Percentiles rank a stretch among this genome's conserved stretches.
These are phyloP conservation scores for Cryptococcus neoformans DNA, from an alignment of 1,284 basidiomycete genomes.

Conservation along the genomic window DNA sequence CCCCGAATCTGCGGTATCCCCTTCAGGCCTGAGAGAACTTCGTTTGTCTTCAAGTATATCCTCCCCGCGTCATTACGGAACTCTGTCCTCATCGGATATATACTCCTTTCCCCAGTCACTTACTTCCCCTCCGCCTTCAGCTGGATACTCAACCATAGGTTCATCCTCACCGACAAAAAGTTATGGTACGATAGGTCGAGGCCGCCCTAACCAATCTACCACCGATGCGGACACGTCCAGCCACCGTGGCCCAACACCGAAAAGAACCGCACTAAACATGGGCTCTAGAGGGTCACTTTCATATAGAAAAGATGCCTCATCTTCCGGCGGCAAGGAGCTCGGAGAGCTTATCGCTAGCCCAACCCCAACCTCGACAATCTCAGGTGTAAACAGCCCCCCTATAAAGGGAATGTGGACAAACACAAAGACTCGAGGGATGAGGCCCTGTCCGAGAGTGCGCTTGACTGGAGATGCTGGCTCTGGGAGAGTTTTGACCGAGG, in stretches of 20 bases:
- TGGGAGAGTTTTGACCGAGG: conserved; percentile 36
- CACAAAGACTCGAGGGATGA: no score
- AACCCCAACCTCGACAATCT: no score
- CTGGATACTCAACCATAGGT: background rate
- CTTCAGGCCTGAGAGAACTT: conserved; percentile 28
- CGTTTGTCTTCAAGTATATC: conserved; percentile 31
- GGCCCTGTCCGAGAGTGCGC: conserved; percentile 37
- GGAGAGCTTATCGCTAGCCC: background rate
- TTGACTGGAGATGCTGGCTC: conserved; percentile 23
- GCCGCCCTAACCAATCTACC: conserved; percentile 32
- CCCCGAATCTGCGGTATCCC: background rate
- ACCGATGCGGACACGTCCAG: conserved; percentile 6
- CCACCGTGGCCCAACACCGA: conserved; percentile 13
- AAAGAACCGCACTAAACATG: conserved; percentile 13
- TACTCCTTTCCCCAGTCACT: conserved; percentile 1
- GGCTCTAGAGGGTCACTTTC: conserved; percentile 32
- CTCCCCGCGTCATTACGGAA: background rate
- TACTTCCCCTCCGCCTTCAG: conserved; percentile 4
- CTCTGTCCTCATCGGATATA: no score
- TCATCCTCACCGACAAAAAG: conserved; percentile 27
- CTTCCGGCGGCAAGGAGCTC: background rate
- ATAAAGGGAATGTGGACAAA: no score
- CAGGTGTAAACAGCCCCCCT: no score
- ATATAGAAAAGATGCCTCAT: conserved; percentile 32
- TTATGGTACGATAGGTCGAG: conserved; percentile 34